phyloP scores from a whole-genome alignment of 306 rosid species.

The Crotalaria pallida region DNA sequence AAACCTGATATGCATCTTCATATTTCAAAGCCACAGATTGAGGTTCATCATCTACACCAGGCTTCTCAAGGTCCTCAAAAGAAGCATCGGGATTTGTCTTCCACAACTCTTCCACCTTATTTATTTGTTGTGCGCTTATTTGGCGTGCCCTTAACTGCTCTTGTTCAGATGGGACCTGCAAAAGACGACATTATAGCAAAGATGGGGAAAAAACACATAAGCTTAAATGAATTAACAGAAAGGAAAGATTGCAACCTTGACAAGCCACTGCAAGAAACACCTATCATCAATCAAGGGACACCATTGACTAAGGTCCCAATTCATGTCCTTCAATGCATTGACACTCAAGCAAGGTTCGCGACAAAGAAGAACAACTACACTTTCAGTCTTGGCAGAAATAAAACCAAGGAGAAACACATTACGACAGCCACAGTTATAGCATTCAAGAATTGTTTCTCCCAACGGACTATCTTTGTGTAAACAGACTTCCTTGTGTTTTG shows the following conservation, averaged over 20 bases:
- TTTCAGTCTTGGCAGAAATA: slow-evolving; percentile 99
- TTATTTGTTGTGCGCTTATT: slow-evolving; percentile 98
- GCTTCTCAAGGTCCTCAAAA: slow-evolving; percentile 97
- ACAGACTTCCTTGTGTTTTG: slow-evolving; percentile 98
- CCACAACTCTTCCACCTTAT: slow-evolving; percentile 98
- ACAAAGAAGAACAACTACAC: slow-evolving; percentile 98
- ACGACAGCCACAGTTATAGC: slow-evolving; percentile 98
- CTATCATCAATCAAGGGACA: slow-evolving; percentile 98
- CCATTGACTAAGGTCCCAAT: slow-evolving; percentile 99
- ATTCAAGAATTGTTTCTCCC: slow-evolving; percentile 99
- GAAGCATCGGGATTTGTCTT: slow-evolving; percentile 98
- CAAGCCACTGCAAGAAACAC: slow-evolving; percentile 99
- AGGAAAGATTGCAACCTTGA: slow-evolving; percentile 58
- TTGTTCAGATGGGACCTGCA: slow-evolving; percentile 96
- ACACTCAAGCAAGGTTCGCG: slow-evolving; percentile 98
- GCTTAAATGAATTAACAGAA: not conserved
- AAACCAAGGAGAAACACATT: slow-evolving; percentile 98
- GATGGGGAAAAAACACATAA: not conserved
- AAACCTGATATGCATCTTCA: slow-evolving; percentile 99
- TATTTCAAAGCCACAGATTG: slow-evolving; percentile 91
- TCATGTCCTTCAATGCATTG: slow-evolving; percentile 99
- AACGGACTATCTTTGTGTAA: slow-evolving; percentile 97
- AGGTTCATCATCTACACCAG: slow-evolving; percentile 99
- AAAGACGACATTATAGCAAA: slow-evolving; percentile 20
- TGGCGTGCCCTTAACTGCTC: slow-evolving; percentile 99